These are phyloP conservation scores for Mycena capillaripes DNA, from an alignment of 768 basidiomycete genomes.

Conservation along the genomic window DNA sequence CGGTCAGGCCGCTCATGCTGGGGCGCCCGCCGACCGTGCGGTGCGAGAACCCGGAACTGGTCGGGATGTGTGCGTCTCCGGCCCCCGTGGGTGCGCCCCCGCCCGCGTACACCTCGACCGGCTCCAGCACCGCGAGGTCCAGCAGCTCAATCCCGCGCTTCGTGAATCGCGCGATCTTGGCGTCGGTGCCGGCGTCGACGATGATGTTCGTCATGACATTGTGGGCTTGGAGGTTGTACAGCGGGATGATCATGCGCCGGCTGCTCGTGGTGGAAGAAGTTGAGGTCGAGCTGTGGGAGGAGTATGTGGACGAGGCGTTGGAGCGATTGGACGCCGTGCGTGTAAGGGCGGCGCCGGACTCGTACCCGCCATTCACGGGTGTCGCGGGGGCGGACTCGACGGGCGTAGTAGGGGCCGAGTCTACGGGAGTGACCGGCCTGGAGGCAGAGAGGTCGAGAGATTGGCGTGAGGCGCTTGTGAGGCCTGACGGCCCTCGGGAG, in stretches of 20 bases:
- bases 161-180: slow-evolving; percentile 84
- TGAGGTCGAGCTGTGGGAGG: slow-evolving; percentile 44
- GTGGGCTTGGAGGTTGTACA: slow-evolving; percentile 91
- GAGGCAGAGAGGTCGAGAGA: slow-evolving; percentile 59
- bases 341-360: slow-evolving; percentile 42
- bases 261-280: slow-evolving; percentile 60
- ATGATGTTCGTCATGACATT: slow-evolving; percentile 90
- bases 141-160: slow-evolving; percentile 84
- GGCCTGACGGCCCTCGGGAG: slow-evolving; percentile 57
- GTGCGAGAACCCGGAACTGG: slow-evolving; percentile 24
- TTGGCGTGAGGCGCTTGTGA: slow-evolving; percentile 52
- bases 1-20: slow-evolving; percentile 17
- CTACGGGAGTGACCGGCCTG: slow-evolving; percentile 40
- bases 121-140: slow-evolving; percentile 83
- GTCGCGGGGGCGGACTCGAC: slow-evolving; percentile 45
- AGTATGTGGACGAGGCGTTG: slow-evolving; percentile 47
- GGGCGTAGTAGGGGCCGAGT: slow-evolving; percentile 45
- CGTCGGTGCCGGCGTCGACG: slow-evolving; percentile 90
- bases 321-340: slow-evolving; percentile 74
- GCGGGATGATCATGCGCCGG: slow-evolving; percentile 84
- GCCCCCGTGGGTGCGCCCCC: slow-evolving; percentile 46
- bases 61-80: background rate
- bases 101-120: slow-evolving; percentile 73
- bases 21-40: slow-evolving; percentile 30
- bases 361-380: slow-evolving; percentile 16